Conservation (phyloP, 768 basidiomycete genomes). For the Serendipita sp. region DNA sequence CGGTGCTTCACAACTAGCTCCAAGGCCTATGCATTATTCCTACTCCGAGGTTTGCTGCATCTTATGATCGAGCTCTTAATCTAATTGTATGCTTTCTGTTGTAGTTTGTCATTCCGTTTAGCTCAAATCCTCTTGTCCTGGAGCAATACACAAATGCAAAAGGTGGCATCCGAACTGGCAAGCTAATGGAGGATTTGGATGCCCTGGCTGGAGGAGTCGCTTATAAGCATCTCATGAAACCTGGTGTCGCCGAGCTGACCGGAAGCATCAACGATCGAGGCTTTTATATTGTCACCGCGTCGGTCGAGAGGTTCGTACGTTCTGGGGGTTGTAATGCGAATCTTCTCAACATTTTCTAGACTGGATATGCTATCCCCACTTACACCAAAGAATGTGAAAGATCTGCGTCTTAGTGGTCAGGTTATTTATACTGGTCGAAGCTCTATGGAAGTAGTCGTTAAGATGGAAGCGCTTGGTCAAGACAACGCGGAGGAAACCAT, state of each 20-base stretch:
- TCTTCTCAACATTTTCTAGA: constrained; percentile 19
- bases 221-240: constrained; percentile 68
- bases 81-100: neutral
- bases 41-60: constrained; percentile 36
- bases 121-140: constrained; percentile 36
- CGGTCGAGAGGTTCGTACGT: constrained; percentile 49
- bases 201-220: constrained; percentile 73
- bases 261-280: constrained; percentile 44
- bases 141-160: constrained; percentile 57
- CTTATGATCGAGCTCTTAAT: neutral
- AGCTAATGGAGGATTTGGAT: constrained; percentile 67
- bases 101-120: constrained; percentile 36
- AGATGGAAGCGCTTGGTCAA: constrained; percentile 52
- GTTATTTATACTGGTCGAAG: constrained; percentile 62
- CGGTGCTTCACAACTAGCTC: constrained; percentile 17
- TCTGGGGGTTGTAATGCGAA: neutral
- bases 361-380: constrained; percentile 51
- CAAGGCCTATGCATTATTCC: constrained; percentile 52
- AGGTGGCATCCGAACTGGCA: constrained; percentile 56
- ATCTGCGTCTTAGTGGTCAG: constrained; percentile 62
- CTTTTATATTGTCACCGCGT: constrained; percentile 72
- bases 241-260: constrained; percentile 32
- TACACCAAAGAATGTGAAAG: constrained; percentile 26
- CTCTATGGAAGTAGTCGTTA: constrained; percentile 76
- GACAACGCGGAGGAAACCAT: constrained; percentile 40